Conservation (phyloP, 169 alveolate species). For the Besnoitia besnoiti region DNA sequence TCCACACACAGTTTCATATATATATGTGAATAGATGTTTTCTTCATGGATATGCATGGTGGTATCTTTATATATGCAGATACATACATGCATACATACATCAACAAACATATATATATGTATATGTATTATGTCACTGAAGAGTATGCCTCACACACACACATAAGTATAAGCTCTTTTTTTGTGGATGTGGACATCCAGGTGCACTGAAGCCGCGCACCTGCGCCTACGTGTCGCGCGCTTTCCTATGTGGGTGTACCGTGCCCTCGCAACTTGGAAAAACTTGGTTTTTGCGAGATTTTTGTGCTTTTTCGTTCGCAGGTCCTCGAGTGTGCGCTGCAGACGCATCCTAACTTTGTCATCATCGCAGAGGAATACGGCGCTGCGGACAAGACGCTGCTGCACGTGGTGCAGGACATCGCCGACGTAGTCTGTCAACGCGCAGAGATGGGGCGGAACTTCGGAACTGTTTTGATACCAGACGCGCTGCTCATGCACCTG, state of each 20-base stretch:
- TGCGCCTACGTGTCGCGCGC: neutral
- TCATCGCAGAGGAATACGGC: slow-evolving; percentile 95
- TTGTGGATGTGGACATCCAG: no score
- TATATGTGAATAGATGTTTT: neutral
- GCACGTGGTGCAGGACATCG: slow-evolving; percentile 93
- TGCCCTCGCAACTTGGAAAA: no score
- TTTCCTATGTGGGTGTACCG: no score
- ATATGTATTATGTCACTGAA: neutral
- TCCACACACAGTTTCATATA: neutral
- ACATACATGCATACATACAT: neutral
- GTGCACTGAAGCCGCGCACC: no score
- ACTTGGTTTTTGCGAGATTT: neutral
- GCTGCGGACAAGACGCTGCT: slow-evolving; percentile 93
- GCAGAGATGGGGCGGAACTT: slow-evolving; percentile 93
- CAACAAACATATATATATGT: neutral
- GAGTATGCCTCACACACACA: neutral
- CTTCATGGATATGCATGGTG: neutral
- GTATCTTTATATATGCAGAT: neutral
- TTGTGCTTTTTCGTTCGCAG: neutral
- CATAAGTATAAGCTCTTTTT: neutral
- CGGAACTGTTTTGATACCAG: slow-evolving; percentile 97
- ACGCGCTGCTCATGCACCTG: slow-evolving; percentile 92
- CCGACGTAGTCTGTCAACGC: slow-evolving; percentile 94
- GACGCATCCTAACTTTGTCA: slow-evolving; percentile 93
- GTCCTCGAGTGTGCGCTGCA: slow-evolving; percentile 96